Evolutionary conservation across 768 basidiomycete genomes (phyloP), one percentile per base, ranked within the genome.

Genomic region (Mycena indigotica): DNA sequence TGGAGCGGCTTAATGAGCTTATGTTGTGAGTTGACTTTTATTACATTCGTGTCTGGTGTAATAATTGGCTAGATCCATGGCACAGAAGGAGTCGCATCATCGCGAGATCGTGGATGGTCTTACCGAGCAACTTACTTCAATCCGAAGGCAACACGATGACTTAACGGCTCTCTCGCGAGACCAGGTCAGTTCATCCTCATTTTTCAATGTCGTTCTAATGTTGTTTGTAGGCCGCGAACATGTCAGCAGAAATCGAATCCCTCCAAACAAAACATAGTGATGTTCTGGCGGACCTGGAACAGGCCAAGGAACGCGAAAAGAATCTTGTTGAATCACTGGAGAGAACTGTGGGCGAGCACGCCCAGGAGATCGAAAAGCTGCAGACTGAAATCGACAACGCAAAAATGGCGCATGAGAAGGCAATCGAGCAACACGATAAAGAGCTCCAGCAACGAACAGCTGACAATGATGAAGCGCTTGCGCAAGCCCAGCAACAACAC

Each of bases 61-160:
- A 59, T 10, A 38, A 26, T 8, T 45, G 41, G 44, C 65, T 57
- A 97, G 94, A 61, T 93, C 96, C 2, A 98, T 98, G 96, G 95
- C 95, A 2, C 89, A 92, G 75, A 98, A 98, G 70, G 97, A 99
- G 71, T 89, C 92, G 3, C 79, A 86, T 29, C 96, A 98, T 69
- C 84, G 85, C 30, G 92, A 96, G 67, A 69, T 83, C 23, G 89
- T 97, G 25, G 87, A 92, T 39, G 76, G 76, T 28, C 79, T 98
- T 61, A 86, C 85, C 41, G 67, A 75, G 15, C 84, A 95, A 66
- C 78, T 97, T 23, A 69, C 63, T 65, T 79, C 86, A 63, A 83
- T 89, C 57, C 86, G 86, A 55, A 82, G 90, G 39, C 89, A 93
- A 68, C 84, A 93, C 50, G 92, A 95, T 55, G 91, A 89, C 51